Base-by-base conservation (phyloP, 768 basidiomycete genomes). In the Lactarius tabidus region DNA sequence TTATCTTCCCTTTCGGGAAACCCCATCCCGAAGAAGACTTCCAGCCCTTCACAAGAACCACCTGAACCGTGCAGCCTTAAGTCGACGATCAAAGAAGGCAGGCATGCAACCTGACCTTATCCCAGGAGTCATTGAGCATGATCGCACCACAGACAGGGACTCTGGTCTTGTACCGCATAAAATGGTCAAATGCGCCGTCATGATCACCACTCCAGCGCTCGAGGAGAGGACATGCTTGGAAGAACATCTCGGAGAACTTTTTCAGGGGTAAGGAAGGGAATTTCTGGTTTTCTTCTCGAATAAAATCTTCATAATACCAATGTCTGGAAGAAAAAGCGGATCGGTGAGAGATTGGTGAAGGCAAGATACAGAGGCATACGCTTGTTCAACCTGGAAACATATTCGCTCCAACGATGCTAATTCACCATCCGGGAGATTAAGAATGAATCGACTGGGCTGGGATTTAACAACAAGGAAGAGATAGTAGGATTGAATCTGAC, bases 1-100 rank as follows among this genome's bases (percentile, higher is more conserved):
- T 99, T 75, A 98, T 98, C 78, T 99, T 99, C n/a, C 97, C 97
- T 74, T 96, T 92, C 8, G 97, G 97, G 76, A 98, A 99, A n/a
- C 93, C 90, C 97, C 97, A 99, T 8, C 94, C 93, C 2, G 97
- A 91, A 23, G 89, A 91, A 39, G 93, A 86, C 76, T 97, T 98
- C 93, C 93, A 98, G 8, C 97, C 97, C 77, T 97, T 95, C 64
- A 99, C 97, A 65, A 99, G 84, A n/a, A 99, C 82, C 72, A 93
- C 95, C 95, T 98, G 73, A 26, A 59, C 33, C 52, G 62, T 67
- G 65, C 56, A 63, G 26, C 36, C 48, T 33, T 48, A 63, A 67
- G 71, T 59, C 57, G 28, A 60, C 61, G 67, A 54, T 63, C 57
- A 61, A 66, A n/a, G 62, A 60, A 59, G 59, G 26, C 57, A 36